Percentiles rank a stretch among this genome's conserved stretches.
Evolutionary conservation across 441 rosid genomes (phyloP).

Genomic region (Arabidopsis lyrata): DNA sequence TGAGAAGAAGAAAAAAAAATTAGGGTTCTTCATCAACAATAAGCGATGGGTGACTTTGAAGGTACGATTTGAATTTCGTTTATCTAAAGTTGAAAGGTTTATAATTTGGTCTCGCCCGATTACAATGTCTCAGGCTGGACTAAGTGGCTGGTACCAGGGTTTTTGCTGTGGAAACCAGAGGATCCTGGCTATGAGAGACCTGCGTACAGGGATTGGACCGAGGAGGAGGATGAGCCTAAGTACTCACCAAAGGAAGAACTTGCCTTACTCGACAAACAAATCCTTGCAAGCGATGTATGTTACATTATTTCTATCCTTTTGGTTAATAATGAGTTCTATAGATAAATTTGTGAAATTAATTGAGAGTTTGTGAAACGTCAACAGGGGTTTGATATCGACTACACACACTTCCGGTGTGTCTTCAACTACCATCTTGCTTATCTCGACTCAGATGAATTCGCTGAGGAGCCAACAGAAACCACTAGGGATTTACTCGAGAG

Average conservation of each 20-base stretch:
- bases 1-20: no score
- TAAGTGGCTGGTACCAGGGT: neutral
- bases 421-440: neutral
- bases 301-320: no score
- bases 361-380: neutral
- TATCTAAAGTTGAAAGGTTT: no score
- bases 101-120: no score
- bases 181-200: neutral
- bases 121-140: neutral
- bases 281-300: neutral
- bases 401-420: neutral
- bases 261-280: neutral
- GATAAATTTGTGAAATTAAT: neutral
- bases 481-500: neutral
- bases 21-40: no score
- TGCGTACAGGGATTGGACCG: neutral
- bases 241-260: neutral
- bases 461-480: neutral
- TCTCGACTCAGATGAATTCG: neutral
- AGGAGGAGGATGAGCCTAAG: neutral
- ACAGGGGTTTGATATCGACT: slow-evolving; percentile 3
- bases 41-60: no score
- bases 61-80: no score
- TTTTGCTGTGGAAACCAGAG: neutral
- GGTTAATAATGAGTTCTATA: neutral